Evolutionary conservation across 2,329 filamentous ascomycete species (phyloP).

Genomic region (Tolypocladium tundrense): DNA sequence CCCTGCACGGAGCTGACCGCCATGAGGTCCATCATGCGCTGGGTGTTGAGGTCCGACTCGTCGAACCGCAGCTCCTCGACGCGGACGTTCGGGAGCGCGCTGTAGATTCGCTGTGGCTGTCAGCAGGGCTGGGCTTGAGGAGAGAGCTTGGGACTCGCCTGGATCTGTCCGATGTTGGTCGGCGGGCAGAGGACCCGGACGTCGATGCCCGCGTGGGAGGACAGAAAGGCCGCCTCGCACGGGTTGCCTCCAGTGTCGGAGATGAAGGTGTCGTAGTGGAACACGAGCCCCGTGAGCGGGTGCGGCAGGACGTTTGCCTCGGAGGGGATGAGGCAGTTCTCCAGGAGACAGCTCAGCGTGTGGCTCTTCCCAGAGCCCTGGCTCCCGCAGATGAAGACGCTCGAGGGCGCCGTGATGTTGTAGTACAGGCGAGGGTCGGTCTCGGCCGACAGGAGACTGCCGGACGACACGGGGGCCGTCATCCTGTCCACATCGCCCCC

Average conservation of each 20-base stretch:
- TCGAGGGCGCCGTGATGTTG: conserved; percentile 41
- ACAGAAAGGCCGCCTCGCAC: conserved; percentile 51
- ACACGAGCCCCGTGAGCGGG: conserved; percentile 51
- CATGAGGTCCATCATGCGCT: conserved; percentile 51
- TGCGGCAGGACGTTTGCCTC: conserved; percentile 32
- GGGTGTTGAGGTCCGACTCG: conserved; percentile 42
- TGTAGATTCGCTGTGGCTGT: conserved; percentile 26
- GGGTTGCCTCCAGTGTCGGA: conserved; percentile 36
- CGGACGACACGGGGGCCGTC: background rate
- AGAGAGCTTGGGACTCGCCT: conserved; percentile 12
- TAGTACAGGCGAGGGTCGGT: conserved; percentile 27
- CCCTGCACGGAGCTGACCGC: conserved; percentile 29
- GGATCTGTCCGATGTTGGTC: conserved; percentile 35
- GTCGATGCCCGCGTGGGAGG: conserved; percentile 27
- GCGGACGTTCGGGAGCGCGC: conserved; percentile 27
- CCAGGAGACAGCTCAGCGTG: conserved; percentile 43
- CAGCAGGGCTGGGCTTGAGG: conserved; percentile 1
- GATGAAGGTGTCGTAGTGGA: conserved; percentile 52
- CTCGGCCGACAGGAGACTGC: background rate
- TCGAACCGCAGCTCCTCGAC: conserved; percentile 42
- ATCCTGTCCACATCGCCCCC: conserved; percentile 5
- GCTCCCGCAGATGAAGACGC: conserved; percentile 53
- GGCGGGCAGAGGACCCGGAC: conserved; percentile 45
- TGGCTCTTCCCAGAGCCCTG: conserved; percentile 58
- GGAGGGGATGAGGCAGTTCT: conserved; percentile 43